phyloP scores from a whole-genome alignment of 805 yeast genomes.

The Sugiyamaella lignohabitans region DNA sequence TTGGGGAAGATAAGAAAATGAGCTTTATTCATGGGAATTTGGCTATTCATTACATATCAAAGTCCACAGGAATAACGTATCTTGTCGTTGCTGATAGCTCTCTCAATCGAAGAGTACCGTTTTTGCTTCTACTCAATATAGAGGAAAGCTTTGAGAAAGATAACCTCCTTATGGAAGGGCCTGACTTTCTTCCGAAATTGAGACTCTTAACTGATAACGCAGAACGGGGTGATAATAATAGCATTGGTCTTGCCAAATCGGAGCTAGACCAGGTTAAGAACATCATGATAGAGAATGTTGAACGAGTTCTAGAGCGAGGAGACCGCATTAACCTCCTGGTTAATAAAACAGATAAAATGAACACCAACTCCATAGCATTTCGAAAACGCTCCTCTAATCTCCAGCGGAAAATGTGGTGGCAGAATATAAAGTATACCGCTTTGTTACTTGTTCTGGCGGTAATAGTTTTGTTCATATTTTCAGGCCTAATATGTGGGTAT shows the following conservation, averaged over 20 bases:
- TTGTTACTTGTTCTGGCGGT: conserved; percentile 2
- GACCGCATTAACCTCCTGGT: conserved; percentile 67
- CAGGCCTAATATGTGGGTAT: background rate
- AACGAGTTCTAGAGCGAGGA: conserved; percentile 66
- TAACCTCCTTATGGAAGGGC: background rate
- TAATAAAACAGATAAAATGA: conserved; percentile 71
- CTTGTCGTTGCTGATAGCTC: conserved; percentile 22
- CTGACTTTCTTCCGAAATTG: conserved; percentile 1
- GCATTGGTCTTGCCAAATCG: conserved; percentile 25
- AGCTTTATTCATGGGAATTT: conserved; percentile 28
- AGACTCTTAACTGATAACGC: conserved; percentile 10
- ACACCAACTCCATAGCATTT: conserved; percentile 59
- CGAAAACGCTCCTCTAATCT: conserved; percentile 60
- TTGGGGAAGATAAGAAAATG: conserved; percentile 26
- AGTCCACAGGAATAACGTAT: conserved; percentile 26
- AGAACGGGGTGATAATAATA: conserved; percentile 22
- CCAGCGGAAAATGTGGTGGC: conserved; percentile 65
- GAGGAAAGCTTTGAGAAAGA: conserved; percentile 12
- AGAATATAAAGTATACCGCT: conserved; percentile 30
- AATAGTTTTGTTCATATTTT: background rate
- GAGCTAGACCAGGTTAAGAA: conserved; percentile 62
- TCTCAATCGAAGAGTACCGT: conserved; percentile 21
- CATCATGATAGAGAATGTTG: conserved; percentile 68
- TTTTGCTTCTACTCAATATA: conserved; percentile 21
- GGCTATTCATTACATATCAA: conserved; percentile 29